Percentiles rank a stretch among this genome's conserved stretches.
Conservation (phyloP, 2,329 filamentous ascomycete species). For the Fusarium siculi region DNA sequence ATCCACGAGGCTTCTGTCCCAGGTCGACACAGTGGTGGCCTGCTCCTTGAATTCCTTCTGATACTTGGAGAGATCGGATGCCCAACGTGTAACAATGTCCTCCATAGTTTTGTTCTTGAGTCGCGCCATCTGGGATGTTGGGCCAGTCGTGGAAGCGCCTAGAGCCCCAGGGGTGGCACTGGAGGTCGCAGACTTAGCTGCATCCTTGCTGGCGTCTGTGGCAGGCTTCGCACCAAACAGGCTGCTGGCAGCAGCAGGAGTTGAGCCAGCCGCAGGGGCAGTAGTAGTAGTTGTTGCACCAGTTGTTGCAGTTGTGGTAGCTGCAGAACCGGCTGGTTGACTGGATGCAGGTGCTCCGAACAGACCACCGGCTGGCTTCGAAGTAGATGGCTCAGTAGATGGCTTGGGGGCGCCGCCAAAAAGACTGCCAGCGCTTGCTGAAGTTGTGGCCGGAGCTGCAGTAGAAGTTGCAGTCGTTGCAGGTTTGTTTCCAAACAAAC, state of each 20-base stretch:
- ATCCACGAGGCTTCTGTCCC: slow-evolving; percentile 92
- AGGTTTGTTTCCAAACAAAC: slow-evolving; percentile 50
- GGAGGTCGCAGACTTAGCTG: slow-evolving; percentile 45
- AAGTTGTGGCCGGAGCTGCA: slow-evolving; percentile 42
- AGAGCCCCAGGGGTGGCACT: slow-evolving; percentile 56
- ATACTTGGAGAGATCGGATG: slow-evolving; percentile 92
- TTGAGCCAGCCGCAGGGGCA: slow-evolving; percentile 43
- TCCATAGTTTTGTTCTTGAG: slow-evolving; percentile 99
- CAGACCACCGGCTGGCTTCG: slow-evolving; percentile 41
- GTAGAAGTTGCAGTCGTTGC: slow-evolving; percentile 44
- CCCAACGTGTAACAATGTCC: slow-evolving; percentile 97
- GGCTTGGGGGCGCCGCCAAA: slow-evolving; percentile 41
- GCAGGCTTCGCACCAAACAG: slow-evolving; percentile 51
- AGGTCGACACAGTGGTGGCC: slow-evolving; percentile 84
- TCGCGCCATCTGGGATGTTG: slow-evolving; percentile 84
- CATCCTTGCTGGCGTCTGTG: slow-evolving; percentile 45
- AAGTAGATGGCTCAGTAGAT: slow-evolving; percentile 30
- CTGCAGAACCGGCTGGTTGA: slow-evolving; percentile 34
- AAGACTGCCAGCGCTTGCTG: slow-evolving; percentile 37
- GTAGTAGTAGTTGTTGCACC: slow-evolving; percentile 38
- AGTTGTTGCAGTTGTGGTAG: slow-evolving; percentile 44
- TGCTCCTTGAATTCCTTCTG: slow-evolving; percentile 96
- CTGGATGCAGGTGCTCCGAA: slow-evolving; percentile 41
- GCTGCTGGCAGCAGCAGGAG: slow-evolving; percentile 46
- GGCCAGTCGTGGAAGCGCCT: slow-evolving; percentile 81